Evolutionary conservation across 2,329 filamentous ascomycete genomes (phyloP).

Genomic region (Rutstroemia sp.): DNA sequence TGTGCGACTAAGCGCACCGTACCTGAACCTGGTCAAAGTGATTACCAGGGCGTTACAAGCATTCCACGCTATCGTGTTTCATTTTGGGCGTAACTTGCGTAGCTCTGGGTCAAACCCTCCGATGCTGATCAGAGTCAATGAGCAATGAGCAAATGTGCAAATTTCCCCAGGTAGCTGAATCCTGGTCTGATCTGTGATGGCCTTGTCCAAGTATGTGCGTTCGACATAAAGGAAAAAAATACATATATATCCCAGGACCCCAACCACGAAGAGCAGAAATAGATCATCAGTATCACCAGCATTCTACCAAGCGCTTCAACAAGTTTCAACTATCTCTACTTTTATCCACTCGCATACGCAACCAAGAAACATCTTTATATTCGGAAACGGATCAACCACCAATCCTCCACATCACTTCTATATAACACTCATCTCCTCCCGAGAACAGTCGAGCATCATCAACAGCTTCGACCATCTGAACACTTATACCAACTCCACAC

Average conservation of each 20-base stretch:
- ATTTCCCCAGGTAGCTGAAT: constrained; percentile 9
- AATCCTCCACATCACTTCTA: background rate
- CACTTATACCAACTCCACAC: background rate
- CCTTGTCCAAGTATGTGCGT: background rate
- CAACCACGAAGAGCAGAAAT: background rate
- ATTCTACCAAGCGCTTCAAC: constrained; percentile 3
- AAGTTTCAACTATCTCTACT: constrained; percentile 1
- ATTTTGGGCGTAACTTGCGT: constrained; percentile 19
- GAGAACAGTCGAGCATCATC: background rate
- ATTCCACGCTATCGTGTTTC: constrained; percentile 30
- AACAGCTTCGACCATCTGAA: constrained; percentile 4
- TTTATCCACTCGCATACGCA: background rate
- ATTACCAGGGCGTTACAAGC: constrained; percentile 18
- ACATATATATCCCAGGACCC: constrained; percentile 11
- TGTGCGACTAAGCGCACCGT: background rate
- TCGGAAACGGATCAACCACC: background rate
- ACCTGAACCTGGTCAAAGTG: constrained; percentile 4
- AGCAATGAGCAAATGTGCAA: constrained; percentile 5
- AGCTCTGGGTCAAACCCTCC: constrained; percentile 7
- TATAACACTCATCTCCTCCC: constrained; percentile 7
- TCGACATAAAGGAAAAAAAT: background rate
- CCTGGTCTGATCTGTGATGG: constrained; percentile 2
- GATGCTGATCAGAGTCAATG: constrained; percentile 8
- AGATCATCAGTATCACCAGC: constrained; percentile 4
- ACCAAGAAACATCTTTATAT: constrained; percentile 3